These are phyloP conservation scores for Furcasterigmium sp. DNA, from an alignment of 2,329 filamentous ascomycete genomes.

Conservation along the genomic window DNA sequence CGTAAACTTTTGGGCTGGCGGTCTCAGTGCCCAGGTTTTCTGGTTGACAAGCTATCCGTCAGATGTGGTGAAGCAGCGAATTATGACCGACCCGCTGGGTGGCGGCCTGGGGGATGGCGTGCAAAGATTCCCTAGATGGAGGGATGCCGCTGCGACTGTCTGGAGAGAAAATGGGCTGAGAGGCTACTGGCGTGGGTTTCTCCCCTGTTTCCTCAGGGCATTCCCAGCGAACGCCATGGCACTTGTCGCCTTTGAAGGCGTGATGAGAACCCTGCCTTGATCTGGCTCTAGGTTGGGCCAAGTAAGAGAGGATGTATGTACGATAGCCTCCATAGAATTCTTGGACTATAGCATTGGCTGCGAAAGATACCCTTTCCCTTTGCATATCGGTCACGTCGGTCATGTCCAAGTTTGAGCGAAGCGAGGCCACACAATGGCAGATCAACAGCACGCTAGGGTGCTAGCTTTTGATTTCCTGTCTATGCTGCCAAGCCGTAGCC, in stretches of 20 bases:
- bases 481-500: conserved; percentile 10
- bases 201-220: conserved; percentile 88
- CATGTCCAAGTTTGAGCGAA: too few species aligned
- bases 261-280: conserved; percentile 64
- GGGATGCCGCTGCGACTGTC: conserved; percentile 70
- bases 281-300: too few species aligned
- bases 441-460: conserved; percentile 14
- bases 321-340: too few species aligned
- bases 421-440: conserved; percentile 5
- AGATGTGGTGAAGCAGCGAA: conserved; percentile 90
- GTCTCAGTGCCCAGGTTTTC: conserved; percentile 87
- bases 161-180: conserved; percentile 69
- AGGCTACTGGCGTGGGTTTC: conserved; percentile 89
- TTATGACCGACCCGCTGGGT: conserved; percentile 92
- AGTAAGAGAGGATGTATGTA: background rate
- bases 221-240: conserved; percentile 97
- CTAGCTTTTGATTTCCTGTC: conserved; percentile 12
- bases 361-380: background rate
- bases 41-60: conserved; percentile 90
- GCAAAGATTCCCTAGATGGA: conserved; percentile 69
- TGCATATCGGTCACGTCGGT: too few species aligned
- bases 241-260: conserved; percentile 85
- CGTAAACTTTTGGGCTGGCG: conserved; percentile 96
- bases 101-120: conserved; percentile 62
- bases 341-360: too few species aligned